phyloP scores from a whole-genome alignment of 2,329 filamentous ascomycete species.

The Calonectria henricotiae region DNA sequence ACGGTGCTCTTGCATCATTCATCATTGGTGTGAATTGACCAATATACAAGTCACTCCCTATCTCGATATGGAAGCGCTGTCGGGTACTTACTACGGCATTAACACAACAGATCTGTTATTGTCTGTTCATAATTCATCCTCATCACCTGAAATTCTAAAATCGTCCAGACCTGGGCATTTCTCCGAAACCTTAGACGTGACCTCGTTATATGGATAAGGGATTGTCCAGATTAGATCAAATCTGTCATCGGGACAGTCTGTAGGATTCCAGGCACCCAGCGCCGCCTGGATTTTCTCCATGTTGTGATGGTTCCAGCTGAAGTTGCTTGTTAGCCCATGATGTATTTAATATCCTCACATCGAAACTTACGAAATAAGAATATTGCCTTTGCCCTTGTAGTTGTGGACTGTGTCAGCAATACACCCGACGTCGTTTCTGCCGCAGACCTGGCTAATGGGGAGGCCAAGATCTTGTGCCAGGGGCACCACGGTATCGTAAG shows the following conservation, averaged over 20 bases:
- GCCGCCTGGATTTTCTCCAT: slow-evolving; percentile 12
- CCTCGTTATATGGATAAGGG: slow-evolving; percentile 11
- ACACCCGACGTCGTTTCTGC: background rate
- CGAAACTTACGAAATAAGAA: slow-evolving; percentile 13
- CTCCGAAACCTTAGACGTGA: background rate
- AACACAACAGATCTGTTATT: background rate
- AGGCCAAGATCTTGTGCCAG: slow-evolving; percentile 4
- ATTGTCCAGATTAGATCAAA: slow-evolving; percentile 19
- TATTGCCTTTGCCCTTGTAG: slow-evolving; percentile 8
- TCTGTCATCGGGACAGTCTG: slow-evolving; percentile 8
- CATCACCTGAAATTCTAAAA: background rate
- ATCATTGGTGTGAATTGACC: no score
- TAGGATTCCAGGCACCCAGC: background rate
- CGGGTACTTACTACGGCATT: background rate
- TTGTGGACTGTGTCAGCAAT: background rate
- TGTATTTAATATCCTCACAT: background rate
- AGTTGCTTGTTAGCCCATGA: background rate
- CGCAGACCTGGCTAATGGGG: slow-evolving; percentile 11
- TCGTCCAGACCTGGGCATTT: slow-evolving; percentile 10
- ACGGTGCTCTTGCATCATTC: background rate
- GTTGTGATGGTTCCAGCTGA: slow-evolving; percentile 14
- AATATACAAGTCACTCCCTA: background rate
- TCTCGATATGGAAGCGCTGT: no score
- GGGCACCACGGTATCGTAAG: slow-evolving; percentile 15
- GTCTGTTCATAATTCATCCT: background rate